phyloP scores from a whole-genome alignment of 257 asterid species.

The Rauvolfia tetraphylla region DNA sequence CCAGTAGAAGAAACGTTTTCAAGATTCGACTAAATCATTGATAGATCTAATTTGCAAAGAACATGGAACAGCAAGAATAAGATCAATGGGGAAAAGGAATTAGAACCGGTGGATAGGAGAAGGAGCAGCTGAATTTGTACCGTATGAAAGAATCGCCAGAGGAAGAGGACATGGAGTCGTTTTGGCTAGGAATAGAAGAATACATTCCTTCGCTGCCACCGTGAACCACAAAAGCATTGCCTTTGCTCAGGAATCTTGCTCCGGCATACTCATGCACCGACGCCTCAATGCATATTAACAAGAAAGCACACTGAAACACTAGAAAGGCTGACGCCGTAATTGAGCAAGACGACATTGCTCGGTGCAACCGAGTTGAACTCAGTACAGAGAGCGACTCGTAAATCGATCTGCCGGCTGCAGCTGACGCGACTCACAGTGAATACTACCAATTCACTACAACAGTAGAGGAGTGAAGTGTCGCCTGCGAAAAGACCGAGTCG shows the following conservation, averaged over 20 bases:
- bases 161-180: constrained; percentile 35
- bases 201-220: constrained; percentile 97
- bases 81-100: not conserved
- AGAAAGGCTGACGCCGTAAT: constrained; percentile 13
- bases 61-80: not conserved
- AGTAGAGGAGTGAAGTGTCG: constrained; percentile 1
- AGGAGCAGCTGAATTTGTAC: constrained; percentile 29
- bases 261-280: constrained; percentile 76
- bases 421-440: not conserved
- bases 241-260: constrained; percentile 55
- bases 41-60: not conserved
- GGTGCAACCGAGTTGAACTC: constrained; percentile 20
- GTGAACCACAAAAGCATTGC: constrained; percentile 86
- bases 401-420: constrained; percentile 15
- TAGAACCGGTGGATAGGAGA: not conserved
- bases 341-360: constrained; percentile 19
- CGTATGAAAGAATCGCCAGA: constrained; percentile 72
- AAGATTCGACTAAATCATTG: not conserved
- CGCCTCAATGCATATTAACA: constrained; percentile 40
- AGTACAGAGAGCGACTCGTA: constrained; percentile 9
- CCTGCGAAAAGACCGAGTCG: not conserved
- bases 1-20: not conserved
- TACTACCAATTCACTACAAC: too few species aligned
- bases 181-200: constrained; percentile 58
- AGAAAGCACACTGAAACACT: constrained; percentile 9